Evolutionary conservation across 2,329 filamentous ascomycete species (phyloP), one percentile per base, ranked within the genome.

Genomic region (Tothia fuscella): DNA sequence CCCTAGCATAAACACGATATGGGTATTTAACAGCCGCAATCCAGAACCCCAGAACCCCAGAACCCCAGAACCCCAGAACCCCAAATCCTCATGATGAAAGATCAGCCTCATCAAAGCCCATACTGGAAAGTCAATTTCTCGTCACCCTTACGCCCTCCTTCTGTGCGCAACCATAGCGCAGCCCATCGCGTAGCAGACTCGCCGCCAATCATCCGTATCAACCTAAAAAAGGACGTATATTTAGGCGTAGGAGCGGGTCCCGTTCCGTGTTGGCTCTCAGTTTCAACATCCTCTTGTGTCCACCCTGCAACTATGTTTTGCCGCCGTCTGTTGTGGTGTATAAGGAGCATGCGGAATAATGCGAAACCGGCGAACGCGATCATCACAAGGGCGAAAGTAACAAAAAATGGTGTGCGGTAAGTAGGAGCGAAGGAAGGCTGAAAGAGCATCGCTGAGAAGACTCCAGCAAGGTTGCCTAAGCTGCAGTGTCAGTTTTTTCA

Each of bases 91-190:
- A 17, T 26, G 5, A n/a, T 9, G 9, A 24, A 30, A 40, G 17
- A 40, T 19, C 10, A 30, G 3, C 2, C 22, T 4, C 10, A 28
- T n/a, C 26, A 42, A 33, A 61, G 45, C 9, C 62, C 61, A 46
- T 67, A 69, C 36, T 60, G 49, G 50, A 66, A 69, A 0, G 65
- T 68, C 36, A 67, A 48, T 52, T 57, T 66, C 52, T 68, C 64
- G 40, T 69, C 65, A 4, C 65, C 66, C 21, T 59, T 53, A 6
- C 58, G 54, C 16, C 57, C 51, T 9, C 49, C 48, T 1, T 52
- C 55, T n/a, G 60, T 60, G 34, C 54, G 45, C 2, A 61, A 58
- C 1, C 62, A 42, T 52, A 57, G 55, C 6, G 46, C 10, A 12
- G 35, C 13, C 1, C 41, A 12, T 52, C 57, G 55, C 6, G 46